Base-by-base conservation (phyloP, 257 asterid genomes). In the Ajuga chamaepitys region DNA sequence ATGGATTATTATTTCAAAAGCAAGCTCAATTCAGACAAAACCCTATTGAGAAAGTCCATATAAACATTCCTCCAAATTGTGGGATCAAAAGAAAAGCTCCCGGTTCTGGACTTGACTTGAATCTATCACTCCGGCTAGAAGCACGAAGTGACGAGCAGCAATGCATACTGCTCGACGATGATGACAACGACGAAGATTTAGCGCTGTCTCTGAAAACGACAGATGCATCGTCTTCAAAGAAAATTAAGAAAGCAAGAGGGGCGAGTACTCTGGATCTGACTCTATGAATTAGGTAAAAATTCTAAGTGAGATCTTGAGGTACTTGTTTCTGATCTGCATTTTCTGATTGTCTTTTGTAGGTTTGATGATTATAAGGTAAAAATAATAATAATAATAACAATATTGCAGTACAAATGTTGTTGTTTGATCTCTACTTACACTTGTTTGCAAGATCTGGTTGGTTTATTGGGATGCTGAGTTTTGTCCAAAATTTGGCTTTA, bases 201-300 rank as follows among this genome's bases (percentile, higher is more conserved):
- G 75, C 75, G 4, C 64, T 87, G 14, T 81, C 97, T 10, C 67
- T 87, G 67, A 74, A 53, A 64, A 52, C 81, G 7, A 7, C 34
- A n/a, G n/a, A n/a, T 46, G 58, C 81, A 6, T 50, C 77, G 0
- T 58, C 77, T 0, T 69, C 78, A 5, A 79, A 66, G 81, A 83
- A 73, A 75, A 24, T 64, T 32, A 63, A 53, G 57, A 77, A 77
- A 52, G 83, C 66, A 48, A 78, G 76, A 75, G 74, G 82, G 82
- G 79, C 79, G 74, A 90, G 97, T 90, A 85, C 95, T 83, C 92
- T 90, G 55, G 95, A 87, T 90, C 97, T 90, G 88, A 90, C 95
- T 90, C 86, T 90, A 75, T 90, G 97, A 87, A 87, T 89, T 82
- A 28, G 80, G 67, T 52, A 41, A 56, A 24, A 58, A 81, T 87